Evolutionary conservation across 768 basidiomycete species (phyloP).

Genomic region (Cyclocybe aegerita): DNA sequence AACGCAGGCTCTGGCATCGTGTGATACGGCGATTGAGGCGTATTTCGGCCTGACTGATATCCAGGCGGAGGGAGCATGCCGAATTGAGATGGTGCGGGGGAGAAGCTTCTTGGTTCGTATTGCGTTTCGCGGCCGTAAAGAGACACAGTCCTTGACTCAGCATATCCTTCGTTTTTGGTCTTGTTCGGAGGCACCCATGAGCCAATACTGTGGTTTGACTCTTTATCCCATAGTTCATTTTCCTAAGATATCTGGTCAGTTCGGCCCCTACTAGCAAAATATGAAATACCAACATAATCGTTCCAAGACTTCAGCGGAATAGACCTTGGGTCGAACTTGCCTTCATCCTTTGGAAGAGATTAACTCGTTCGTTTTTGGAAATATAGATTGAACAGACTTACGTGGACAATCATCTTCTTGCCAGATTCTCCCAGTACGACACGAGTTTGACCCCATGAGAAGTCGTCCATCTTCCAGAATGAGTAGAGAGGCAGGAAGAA

Average conservation of each 20-base stretch:
- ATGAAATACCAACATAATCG: constrained; percentile 69
- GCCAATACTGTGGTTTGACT: constrained; percentile 92
- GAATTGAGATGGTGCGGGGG: constrained; percentile 73
- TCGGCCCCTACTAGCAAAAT: background rate
- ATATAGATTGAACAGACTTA: constrained; percentile 35
- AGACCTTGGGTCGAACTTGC: constrained; percentile 90
- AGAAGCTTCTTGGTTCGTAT: constrained; percentile 75
- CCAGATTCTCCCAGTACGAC: constrained; percentile 91
- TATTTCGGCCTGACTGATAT: constrained; percentile 77
- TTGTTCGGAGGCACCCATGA: constrained; percentile 86
- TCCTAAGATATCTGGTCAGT: constrained; percentile 44
- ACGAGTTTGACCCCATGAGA: constrained; percentile 94
- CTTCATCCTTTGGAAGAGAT: constrained; percentile 71
- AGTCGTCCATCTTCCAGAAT: constrained; percentile 99
- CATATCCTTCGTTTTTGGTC: constrained; percentile 69
- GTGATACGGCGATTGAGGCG: constrained; percentile 54
- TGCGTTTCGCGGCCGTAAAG: constrained; percentile 86
- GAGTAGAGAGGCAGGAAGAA: constrained; percentile 92
- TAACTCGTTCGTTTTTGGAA: constrained; percentile 6
- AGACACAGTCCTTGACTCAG: constrained; percentile 76
- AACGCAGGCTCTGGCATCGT: constrained; percentile 33
- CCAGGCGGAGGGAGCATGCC: constrained; percentile 62
- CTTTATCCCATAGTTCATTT: constrained; percentile 97
- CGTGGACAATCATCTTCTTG: constrained; percentile 94
- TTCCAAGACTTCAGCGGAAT: constrained; percentile 98